Evolutionary conservation across 1,284 basidiomycete genomes (phyloP).

Genomic region (Agroathelia rolfsii): DNA sequence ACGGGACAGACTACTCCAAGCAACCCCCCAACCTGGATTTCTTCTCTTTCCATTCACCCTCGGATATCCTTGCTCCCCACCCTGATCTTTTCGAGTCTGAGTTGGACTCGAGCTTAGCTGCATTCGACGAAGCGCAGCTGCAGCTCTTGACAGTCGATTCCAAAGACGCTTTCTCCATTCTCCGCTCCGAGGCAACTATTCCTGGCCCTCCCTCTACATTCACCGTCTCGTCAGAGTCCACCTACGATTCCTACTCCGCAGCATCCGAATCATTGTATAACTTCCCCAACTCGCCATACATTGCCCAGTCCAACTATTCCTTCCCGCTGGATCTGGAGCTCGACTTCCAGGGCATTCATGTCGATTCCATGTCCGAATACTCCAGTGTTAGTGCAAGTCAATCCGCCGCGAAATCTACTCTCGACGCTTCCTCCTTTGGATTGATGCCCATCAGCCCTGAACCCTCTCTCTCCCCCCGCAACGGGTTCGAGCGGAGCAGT

Average conservation of each 20-base stretch:
- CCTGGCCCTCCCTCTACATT: slow-evolving; percentile 67
- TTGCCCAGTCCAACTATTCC: slow-evolving; percentile 38
- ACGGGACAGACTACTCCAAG: too few species aligned
- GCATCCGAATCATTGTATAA: slow-evolving; percentile 62
- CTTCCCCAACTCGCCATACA: slow-evolving; percentile 41
- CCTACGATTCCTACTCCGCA: slow-evolving; percentile 57
- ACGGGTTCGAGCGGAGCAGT: slow-evolving; percentile 36
- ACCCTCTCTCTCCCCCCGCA: slow-evolving; percentile 31
- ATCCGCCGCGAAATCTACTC: slow-evolving; percentile 25
- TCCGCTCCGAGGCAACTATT: slow-evolving; percentile 51
- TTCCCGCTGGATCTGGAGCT: slow-evolving; percentile 57
- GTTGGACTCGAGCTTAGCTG: slow-evolving; percentile 59
- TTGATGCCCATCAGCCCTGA: slow-evolving; percentile 50
- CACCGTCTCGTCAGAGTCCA: slow-evolving; percentile 68
- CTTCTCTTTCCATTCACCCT: slow-evolving; percentile 54
- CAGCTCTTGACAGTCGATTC: slow-evolving; percentile 53
- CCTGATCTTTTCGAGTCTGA: slow-evolving; percentile 75
- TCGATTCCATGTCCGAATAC: slow-evolving; percentile 46
- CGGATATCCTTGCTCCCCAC: slow-evolving; percentile 61
- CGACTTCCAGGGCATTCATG: slow-evolving; percentile 55
- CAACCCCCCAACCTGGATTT: slow-evolving; percentile 45
- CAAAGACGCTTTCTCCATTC: slow-evolving; percentile 51
- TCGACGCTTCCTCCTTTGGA: slow-evolving; percentile 45
- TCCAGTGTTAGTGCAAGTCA: slow-evolving; percentile 26
- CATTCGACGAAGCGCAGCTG: slow-evolving; percentile 51